Percentiles rank a stretch among this genome's conserved stretches.
Evolutionary conservation across 495 filamentous ascomycete species (phyloP).

Genomic region (Aspergillus asperescens): DNA sequence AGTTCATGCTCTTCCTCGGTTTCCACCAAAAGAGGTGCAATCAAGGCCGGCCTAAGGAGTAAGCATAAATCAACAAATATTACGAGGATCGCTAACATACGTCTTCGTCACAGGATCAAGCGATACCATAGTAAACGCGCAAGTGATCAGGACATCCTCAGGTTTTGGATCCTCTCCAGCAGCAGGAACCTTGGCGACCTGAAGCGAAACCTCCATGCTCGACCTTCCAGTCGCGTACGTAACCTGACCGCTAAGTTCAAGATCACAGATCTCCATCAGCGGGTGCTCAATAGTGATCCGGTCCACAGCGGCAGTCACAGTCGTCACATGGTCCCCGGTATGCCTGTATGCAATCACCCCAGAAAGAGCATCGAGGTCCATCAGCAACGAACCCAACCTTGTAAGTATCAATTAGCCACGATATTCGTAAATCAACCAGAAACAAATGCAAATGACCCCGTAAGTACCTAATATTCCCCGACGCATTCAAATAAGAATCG

Average conservation of each 20-base stretch:
- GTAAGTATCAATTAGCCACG: no score
- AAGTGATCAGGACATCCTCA: constrained; percentile 70
- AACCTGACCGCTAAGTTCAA: constrained; percentile 74
- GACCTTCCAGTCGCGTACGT: constrained; percentile 75
- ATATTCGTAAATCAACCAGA: no score
- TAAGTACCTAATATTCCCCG: constrained; percentile 57
- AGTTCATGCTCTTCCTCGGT: constrained; percentile 66
- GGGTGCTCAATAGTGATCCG: constrained; percentile 71
- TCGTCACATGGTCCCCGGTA: constrained; percentile 69
- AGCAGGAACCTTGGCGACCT: constrained; percentile 60
- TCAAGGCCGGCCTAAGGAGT: constrained; percentile 43
- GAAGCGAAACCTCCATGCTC: constrained; percentile 75
- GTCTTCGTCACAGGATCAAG: constrained; percentile 69
- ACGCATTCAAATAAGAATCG: constrained; percentile 63
- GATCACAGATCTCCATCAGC: constrained; percentile 71
- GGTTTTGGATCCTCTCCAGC: constrained; percentile 53
- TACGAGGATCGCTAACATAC: constrained; percentile 31
- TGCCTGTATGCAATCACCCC: constrained; percentile 80
- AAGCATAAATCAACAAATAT: not conserved
- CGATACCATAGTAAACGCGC: constrained; percentile 82
- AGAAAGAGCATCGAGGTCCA: constrained; percentile 78
- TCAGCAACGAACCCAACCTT: constrained; percentile 67
- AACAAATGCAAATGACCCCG: not conserved
- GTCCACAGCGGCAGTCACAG: constrained; percentile 77
- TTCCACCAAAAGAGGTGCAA: constrained; percentile 58